Base-by-base conservation (phyloP, 225 moss, liverwort and hornwort species). In the Climacium dendroides region DNA sequence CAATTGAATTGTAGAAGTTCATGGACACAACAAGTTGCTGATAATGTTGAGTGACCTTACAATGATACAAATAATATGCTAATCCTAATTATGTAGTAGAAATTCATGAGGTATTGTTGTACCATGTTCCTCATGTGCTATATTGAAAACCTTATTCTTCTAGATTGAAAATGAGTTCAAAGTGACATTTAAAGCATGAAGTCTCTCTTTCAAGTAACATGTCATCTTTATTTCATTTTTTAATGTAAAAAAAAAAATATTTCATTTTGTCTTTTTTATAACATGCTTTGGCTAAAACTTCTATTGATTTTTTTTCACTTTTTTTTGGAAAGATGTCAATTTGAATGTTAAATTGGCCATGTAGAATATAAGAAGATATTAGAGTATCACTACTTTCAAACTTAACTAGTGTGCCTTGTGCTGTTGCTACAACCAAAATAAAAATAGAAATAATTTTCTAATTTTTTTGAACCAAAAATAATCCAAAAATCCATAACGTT, bases 21-120 rank as follows among this genome's bases (percentile, higher is more conserved):
- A 7, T n/a, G 9, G 29, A 6, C 1, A 2, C 29, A 45, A 10
- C 6, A 28, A 17, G 16, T 17, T 45, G 15, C 45, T 8, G 45
- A 15, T 4, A 72, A 28, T 43, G 11, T 32, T 16, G 8, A 72
- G 5, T 72, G 28, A 72, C 10, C 3, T 45, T 45, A 43, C 28
- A 72, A 28, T 9, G 45, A 28, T 16, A 15, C 10, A 72, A 28
- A 6, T 28, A 28, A 28, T 0, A 17, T 29, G 1, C 5, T 72
- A 45, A 45, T 5, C 29, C 6, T 45, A 9, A 15, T 43, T 5
- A 29, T 1, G 0, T 6, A 2, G 0, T 6, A 2, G 5, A 45
- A 72, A 45, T 29, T 5, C 18, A 72, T 17, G 0, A 10, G 10
- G 17, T 45, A 0, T 29, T 6, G 6, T 29, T 45, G 29, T 2